Evolutionary conservation across 306 rosid genomes (phyloP).

Genomic region (Gleditsia sinensis): DNA sequence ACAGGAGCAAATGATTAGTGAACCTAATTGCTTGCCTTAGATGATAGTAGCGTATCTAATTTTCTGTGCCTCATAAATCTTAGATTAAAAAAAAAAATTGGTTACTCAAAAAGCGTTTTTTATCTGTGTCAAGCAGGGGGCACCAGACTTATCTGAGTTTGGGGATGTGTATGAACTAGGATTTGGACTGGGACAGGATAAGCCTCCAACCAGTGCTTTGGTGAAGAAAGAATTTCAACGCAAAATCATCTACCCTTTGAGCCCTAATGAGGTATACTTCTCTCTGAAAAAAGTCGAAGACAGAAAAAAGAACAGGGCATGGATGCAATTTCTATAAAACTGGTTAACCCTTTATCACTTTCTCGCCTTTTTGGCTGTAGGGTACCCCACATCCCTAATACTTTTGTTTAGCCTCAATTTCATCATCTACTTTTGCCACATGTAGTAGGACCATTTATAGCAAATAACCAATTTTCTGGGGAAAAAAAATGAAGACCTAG

Average conservation of each 20-base stretch:
- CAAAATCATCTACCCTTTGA: slow-evolving; percentile 61
- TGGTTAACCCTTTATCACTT: slow-evolving; percentile 21
- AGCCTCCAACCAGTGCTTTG: slow-evolving; percentile 83
- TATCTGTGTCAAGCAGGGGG: slow-evolving; percentile 55
- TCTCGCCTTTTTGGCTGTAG: slow-evolving; percentile 8
- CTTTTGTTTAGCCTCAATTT: slow-evolving; percentile 16
- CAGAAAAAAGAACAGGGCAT: background rate
- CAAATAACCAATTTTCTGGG: background rate
- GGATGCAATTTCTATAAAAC: slow-evolving; percentile 24
- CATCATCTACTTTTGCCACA: slow-evolving; percentile 40
- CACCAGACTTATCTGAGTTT: slow-evolving; percentile 76
- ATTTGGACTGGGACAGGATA: slow-evolving; percentile 71
- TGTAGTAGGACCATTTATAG: slow-evolving; percentile 42
- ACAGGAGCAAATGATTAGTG: slow-evolving; percentile 24
- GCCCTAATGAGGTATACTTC: slow-evolving; percentile 77
- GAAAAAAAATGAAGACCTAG: background rate
- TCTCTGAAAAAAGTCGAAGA: background rate
- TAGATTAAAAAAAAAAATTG: background rate
- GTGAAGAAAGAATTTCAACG: slow-evolving; percentile 83
- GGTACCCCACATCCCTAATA: slow-evolving; percentile 34
- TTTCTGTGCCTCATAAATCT: slow-evolving; percentile 2
- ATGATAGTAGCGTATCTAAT: slow-evolving; percentile 13
- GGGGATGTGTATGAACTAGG: slow-evolving; percentile 74
- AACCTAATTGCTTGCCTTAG: slow-evolving; percentile 26
- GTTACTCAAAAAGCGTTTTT: slow-evolving; percentile 1